Evolutionary conservation across 805 yeast species (phyloP).

Genomic region (Saccharomycopsis guyanensis): DNA sequence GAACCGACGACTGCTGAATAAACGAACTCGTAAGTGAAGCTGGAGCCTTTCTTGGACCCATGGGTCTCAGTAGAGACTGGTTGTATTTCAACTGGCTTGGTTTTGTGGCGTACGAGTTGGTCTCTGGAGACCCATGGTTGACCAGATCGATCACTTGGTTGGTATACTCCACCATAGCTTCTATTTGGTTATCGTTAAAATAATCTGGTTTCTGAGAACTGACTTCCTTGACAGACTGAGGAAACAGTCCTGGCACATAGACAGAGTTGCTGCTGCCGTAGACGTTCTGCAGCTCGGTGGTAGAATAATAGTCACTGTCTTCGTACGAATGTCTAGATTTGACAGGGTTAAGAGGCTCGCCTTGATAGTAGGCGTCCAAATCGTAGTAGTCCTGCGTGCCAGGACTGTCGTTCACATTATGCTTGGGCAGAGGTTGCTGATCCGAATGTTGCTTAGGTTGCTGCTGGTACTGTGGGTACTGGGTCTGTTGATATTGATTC

Average conservation of each 20-base stretch:
- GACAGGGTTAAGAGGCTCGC: neutral
- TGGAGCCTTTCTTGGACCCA: conserved; percentile 7
- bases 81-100: neutral
- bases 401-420: neutral
- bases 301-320: neutral
- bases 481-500: neutral
- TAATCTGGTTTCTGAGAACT: neutral
- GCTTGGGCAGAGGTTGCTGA: neutral
- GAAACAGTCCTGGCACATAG: too few species aligned
- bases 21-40: neutral
- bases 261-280: neutral
- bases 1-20: neutral
- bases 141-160: conserved; percentile 7
- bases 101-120: neutral
- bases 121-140: too few species aligned
- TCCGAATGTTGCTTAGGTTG: neutral
- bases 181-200: neutral
- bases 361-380: neutral
- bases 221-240: too few species aligned
- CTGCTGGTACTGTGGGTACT: neutral
- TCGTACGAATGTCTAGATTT: neutral
- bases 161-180: conserved; percentile 4
- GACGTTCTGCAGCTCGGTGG: neutral
- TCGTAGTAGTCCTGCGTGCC: neutral
- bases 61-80: neutral